Percentiles rank a stretch among this genome's conserved stretches.
Conservation (phyloP, 371 early-diverging fungal genomes). For the Sporodiniella umbellata region DNA sequence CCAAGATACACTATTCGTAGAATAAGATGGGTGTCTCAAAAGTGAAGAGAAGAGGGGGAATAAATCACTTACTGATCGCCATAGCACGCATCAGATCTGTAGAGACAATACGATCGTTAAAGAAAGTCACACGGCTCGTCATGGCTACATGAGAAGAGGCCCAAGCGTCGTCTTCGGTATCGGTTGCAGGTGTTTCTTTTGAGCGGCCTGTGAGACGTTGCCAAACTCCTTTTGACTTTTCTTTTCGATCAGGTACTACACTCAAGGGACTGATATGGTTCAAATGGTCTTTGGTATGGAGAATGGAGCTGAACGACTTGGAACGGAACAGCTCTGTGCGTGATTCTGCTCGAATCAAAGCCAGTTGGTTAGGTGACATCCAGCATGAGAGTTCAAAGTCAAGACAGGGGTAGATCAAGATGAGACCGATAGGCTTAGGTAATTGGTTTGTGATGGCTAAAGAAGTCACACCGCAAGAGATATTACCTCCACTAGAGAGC, state of each 20-base stretch:
- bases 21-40: background rate
- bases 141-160: slow-evolving; percentile 61
- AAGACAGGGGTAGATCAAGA: slow-evolving; percentile 88
- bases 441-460: slow-evolving; percentile 62
- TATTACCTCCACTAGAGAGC: slow-evolving; percentile 86
- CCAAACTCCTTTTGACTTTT: slow-evolving; percentile 28
- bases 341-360: slow-evolving; percentile 46
- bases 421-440: slow-evolving; percentile 56
- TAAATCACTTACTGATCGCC: slow-evolving; percentile 70
- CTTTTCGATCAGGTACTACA: slow-evolving; percentile 52
- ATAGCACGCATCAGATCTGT: slow-evolving; percentile 89
- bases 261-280: slow-evolving; percentile 55
- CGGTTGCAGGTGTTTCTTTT: slow-evolving; percentile 11
- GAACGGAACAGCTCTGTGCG: slow-evolving; percentile 53
- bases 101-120: slow-evolving; percentile 77
- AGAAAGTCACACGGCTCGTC: slow-evolving; percentile 86
- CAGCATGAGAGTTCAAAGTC: slow-evolving; percentile 89
- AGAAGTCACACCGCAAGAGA: slow-evolving; percentile 64
- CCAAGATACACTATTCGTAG: slow-evolving; percentile 89
- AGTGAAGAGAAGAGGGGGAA: background rate
- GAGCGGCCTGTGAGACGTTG: slow-evolving; percentile 20
- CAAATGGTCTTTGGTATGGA: slow-evolving; percentile 56
- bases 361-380: slow-evolving; percentile 74
- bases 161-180: slow-evolving; percentile 31
- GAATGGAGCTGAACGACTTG: slow-evolving; percentile 48